phyloP scores from a whole-genome alignment of 1,139 yeast species.

The Lodderomyces oxycetoniae region DNA sequence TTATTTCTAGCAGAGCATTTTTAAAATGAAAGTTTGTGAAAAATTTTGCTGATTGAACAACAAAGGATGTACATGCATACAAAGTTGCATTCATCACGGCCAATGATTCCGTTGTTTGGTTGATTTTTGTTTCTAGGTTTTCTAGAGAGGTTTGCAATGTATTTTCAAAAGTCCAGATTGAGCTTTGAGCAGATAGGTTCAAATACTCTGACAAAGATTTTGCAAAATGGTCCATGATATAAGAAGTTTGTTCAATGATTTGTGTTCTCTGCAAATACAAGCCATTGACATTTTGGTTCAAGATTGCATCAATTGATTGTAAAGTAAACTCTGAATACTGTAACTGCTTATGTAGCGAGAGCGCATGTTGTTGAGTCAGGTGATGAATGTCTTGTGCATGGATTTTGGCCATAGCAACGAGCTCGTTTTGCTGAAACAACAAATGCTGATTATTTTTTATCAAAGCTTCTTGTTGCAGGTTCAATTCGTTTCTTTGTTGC shows the following conservation, averaged over 20 bases:
- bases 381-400: not conserved
- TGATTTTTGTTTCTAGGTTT: conserved; percentile 12
- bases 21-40: no score
- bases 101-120: no score
- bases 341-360: not conserved
- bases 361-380: not conserved
- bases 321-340: conserved; percentile 1
- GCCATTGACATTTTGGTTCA: conserved; percentile 2
- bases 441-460: conserved; percentile 1
- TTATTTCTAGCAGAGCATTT: no score
- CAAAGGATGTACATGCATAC: no score
- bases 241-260: not conserved
- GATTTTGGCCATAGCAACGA: not conserved
- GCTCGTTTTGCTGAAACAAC: conserved; percentile 5
- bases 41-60: no score
- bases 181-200: conserved; percentile 4
- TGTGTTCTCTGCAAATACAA: conserved; percentile 1
- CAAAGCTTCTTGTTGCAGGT: conserved; percentile 7
- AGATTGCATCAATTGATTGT: not conserved
- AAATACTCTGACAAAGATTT: conserved; percentile 3
- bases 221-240: not conserved
- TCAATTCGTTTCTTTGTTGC: conserved; percentile 1
- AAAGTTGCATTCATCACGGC: no score
- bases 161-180: conserved; percentile 7
- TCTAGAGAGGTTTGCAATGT: conserved; percentile 10